A percentile compares a stretch with the other conserved stretches of the same genome.
phyloP scores from a whole-genome alignment of 2,329 filamentous ascomycete species.

The Xylariaceae sp. region DNA sequence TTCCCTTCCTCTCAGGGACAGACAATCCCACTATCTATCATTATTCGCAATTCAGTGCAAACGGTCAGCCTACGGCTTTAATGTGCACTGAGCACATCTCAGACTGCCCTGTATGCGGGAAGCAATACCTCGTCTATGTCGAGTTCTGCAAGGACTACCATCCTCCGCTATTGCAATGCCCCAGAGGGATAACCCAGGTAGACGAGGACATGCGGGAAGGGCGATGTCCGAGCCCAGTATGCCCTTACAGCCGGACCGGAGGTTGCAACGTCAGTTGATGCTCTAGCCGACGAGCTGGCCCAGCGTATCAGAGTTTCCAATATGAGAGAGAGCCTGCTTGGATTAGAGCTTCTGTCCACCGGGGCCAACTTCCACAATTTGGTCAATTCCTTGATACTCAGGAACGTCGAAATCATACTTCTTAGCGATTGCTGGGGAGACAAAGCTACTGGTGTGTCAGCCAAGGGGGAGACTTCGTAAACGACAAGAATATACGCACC shows the following conservation, averaged over 20 bases:
- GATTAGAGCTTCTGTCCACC: constrained; percentile 56
- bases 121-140: constrained; percentile 61
- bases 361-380: constrained; percentile 75
- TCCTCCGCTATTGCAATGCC: constrained; percentile 52
- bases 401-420: constrained; percentile 88
- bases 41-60: constrained; percentile 22
- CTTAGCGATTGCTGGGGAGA: constrained; percentile 74
- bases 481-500: constrained; percentile 52
- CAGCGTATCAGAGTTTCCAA: constrained; percentile 3
- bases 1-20: constrained; percentile 30
- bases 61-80: constrained; percentile 42
- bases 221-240: constrained; percentile 60
- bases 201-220: constrained; percentile 54
- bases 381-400: constrained; percentile 82
- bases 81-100: constrained; percentile 63
- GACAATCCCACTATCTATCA: constrained; percentile 13
- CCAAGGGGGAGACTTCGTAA: constrained; percentile 1
- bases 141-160: constrained; percentile 57
- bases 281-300: constrained; percentile 1
- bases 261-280: constrained; percentile 58
- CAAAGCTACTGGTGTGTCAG: constrained; percentile 61
- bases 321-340: not conserved
- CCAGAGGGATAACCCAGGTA: constrained; percentile 44
- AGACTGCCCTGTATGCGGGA: constrained; percentile 62
- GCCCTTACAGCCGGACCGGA: constrained; percentile 60